Conservation (phyloP, 306 rosid genomes). For the Benincasa hispida region DNA sequence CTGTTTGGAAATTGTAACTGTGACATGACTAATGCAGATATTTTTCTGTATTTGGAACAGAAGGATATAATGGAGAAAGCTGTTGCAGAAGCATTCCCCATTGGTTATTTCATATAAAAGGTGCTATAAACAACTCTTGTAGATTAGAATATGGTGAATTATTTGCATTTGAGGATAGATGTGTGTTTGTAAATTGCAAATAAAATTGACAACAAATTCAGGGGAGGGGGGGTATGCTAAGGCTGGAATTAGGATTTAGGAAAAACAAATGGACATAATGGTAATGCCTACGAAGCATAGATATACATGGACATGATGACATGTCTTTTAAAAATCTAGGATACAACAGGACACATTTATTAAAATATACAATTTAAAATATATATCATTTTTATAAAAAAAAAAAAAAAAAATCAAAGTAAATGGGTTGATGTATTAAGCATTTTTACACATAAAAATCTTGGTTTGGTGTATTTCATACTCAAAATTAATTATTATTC, state of each 20-base stretch:
- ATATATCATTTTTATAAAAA: too few relatives aligned
- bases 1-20: not conserved
- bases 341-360: too few relatives aligned
- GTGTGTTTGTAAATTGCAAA: not conserved
- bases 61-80: slow-evolving; percentile 54
- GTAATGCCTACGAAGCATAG: too few relatives aligned
- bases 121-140: not conserved
- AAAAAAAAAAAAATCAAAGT: too few relatives aligned
- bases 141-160: not conserved
- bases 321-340: too few relatives aligned
- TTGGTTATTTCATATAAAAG: slow-evolving; percentile 17
- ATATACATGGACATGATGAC: too few relatives aligned
- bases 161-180: not conserved
- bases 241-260: not conserved
- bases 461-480: too few relatives aligned
- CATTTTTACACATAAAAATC: too few relatives aligned
- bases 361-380: too few relatives aligned
- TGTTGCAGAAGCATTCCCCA: slow-evolving; percentile 39
- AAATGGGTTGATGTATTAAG: too few relatives aligned
- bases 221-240: not conserved
- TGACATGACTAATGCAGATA: not conserved
- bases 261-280: not conserved
- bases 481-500: too few relatives aligned
- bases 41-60: slow-evolving; percentile 27
- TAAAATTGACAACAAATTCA: not conserved